A percentile compares a stretch with the other conserved stretches of the same genome.
Conservation (phyloP, 2,329 filamentous ascomycete species). For the Phialemonium atrogriseum region DNA sequence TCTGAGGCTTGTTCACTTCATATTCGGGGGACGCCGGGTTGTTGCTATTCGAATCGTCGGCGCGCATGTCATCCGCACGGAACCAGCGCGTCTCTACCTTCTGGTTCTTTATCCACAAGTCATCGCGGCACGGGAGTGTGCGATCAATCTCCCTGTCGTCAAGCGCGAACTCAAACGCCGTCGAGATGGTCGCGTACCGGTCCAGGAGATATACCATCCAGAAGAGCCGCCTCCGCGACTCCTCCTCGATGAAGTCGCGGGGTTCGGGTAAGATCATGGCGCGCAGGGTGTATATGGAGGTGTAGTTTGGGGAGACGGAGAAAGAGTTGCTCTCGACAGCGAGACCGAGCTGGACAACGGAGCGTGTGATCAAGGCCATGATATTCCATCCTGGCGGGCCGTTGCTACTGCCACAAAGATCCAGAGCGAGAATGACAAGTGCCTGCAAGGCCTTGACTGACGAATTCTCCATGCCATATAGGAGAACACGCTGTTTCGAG, state of each 20-base stretch:
- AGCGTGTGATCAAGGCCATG: conserved; percentile 78
- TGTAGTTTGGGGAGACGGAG: conserved; percentile 67
- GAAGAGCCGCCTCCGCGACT: conserved; percentile 74
- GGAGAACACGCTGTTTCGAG: conserved; percentile 77
- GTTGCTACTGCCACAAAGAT: conserved; percentile 79
- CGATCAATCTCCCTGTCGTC: conserved; percentile 87
- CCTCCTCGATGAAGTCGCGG: conserved; percentile 81
- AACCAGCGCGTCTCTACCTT: conserved; percentile 83
- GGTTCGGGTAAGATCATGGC: conserved; percentile 80
- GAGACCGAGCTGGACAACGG: conserved; percentile 79
- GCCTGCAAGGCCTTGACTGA: conserved; percentile 84
- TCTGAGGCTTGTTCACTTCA: conserved; percentile 62
- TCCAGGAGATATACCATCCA: conserved; percentile 94
- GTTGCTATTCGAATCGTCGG: conserved; percentile 9
- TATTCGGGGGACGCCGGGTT: conserved; percentile 44
- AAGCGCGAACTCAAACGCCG: conserved; percentile 84
- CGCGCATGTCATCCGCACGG: conserved; percentile 35
- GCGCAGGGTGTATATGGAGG: conserved; percentile 81
- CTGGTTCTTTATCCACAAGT: conserved; percentile 76
- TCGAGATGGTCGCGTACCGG: conserved; percentile 82
- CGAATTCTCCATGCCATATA: conserved; percentile 84
- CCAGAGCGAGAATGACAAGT: conserved; percentile 76
- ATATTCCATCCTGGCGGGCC: conserved; percentile 90
- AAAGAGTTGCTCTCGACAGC: conserved; percentile 76
- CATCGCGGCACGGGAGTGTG: conserved; percentile 77